Percentiles rank a stretch among this genome's conserved stretches.
Evolutionary conservation across 306 rosid genomes (phyloP).

Genomic region (Spatholobus suberectus): DNA sequence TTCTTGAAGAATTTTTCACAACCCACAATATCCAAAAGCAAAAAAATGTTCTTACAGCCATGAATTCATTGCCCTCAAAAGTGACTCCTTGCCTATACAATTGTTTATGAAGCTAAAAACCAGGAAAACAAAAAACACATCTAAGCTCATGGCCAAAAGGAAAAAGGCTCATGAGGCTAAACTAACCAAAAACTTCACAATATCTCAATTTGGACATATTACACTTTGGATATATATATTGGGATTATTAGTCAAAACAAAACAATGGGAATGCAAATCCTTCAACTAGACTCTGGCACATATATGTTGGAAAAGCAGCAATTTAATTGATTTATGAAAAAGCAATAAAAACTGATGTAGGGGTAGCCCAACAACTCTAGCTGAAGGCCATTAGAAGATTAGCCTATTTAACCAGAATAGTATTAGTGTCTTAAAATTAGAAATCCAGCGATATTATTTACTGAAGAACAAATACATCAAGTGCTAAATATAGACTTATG

Average conservation of each 20-base stretch:
- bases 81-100: no score
- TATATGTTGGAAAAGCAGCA: neutral
- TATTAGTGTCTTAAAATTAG: neutral
- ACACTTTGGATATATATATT: no score
- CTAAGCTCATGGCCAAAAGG: no score
- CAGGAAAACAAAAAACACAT: no score
- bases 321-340: neutral
- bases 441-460: neutral
- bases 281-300: neutral
- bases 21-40: neutral
- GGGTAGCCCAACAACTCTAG: neutral
- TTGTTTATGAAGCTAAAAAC: no score
- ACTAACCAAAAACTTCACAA: no score
- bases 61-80: no score
- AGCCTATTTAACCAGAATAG: neutral
- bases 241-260: neutral
- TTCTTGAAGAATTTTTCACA: neutral
- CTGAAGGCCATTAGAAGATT: neutral
- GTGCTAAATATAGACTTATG: neutral
- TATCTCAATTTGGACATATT: no score
- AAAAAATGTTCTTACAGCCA: no score
- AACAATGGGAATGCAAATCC: neutral
- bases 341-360: neutral
- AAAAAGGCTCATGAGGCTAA: no score
- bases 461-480: neutral